phyloP scores from a whole-genome alignment of 371 early-diverging fungal genomes.

The Conidiobolus incongruus region DNA sequence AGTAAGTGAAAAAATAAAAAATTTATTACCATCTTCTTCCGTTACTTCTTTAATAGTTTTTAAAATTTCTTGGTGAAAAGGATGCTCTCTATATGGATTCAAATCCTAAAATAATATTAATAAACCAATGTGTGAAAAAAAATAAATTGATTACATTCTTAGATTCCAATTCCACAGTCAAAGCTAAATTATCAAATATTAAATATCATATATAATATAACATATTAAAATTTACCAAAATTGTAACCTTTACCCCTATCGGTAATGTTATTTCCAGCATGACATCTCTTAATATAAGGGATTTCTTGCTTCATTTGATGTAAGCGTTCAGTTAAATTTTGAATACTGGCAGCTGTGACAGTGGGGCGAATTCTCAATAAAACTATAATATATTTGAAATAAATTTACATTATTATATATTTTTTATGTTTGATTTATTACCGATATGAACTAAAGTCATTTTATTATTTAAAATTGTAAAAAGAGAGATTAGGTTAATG shows the following conservation, averaged over 20 bases:
- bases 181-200: not conserved
- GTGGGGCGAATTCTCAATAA: not conserved
- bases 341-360: not conserved
- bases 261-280: conserved; percentile 1
- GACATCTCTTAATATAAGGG: not conserved
- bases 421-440: not conserved
- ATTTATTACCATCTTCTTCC: not conserved
- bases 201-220: not conserved
- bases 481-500: too few species aligned
- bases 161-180: not conserved
- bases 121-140: not conserved
- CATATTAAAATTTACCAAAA: not conserved
- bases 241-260: conserved; percentile 3
- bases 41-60: not conserved
- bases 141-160: not conserved
- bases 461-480: too few species aligned
- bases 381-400: not conserved
- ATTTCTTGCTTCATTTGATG: conserved; percentile 1
- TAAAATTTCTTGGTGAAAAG: not conserved
- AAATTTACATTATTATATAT: not conserved
- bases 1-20: too few species aligned
- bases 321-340: not conserved
- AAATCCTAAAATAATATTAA: conserved; percentile 1
- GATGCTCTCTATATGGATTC: not conserved
- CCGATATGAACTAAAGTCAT: not conserved